Base-by-base conservation (phyloP, 768 basidiomycete genomes). In the Gyrodon lividus region DNA sequence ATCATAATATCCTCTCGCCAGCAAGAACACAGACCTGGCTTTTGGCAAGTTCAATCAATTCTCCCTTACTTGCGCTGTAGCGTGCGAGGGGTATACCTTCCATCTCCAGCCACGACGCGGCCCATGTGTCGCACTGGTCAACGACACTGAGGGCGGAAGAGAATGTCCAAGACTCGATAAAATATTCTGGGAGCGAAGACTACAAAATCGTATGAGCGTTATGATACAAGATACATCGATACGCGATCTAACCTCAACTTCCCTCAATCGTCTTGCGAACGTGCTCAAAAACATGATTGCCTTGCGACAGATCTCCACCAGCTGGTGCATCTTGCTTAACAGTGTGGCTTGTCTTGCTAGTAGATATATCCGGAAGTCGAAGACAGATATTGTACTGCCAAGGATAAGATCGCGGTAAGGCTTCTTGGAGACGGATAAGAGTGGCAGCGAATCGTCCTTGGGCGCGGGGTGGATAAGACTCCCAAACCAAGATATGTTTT, bases 111-210 rank as follows among this genome's bases (percentile, higher is more conserved):
- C 74, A 69, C 1, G 67, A 57, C n/a, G 71, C 65, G 10, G 79
- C 77, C 90, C 92, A 94, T 2, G 70, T 68, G 55, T 90, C 86
- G 59, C 87, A 90, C 58, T 86, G 84, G 12, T 91, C 85, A 23
- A 93, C 82, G 39, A 87, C 83, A 56, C 86, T 91, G 39, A 95
- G 74, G 17, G 92, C 85, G 0, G 94, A 92, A 16, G 89, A 92
- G 69, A 92, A 98, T 30, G 81, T 87, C 97, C 97, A 99, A 0
- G 90, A 87, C 64, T 97, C 91, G 30, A 97, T 75, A 65, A 96
- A 97, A 62, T 86, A 81, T 16, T 74, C 72, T 0, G 87, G 79
- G 20, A 89, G 72, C 4, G 73, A 76, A 30, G 61, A 65, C 81
- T 85, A 52, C 16, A 43, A 57, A 50, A 55, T 40, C 28, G 53